Evolutionary conservation across 768 basidiomycete genomes (phyloP), one percentile per base, ranked within the genome.

Genomic region (Podaxis sp.): DNA sequence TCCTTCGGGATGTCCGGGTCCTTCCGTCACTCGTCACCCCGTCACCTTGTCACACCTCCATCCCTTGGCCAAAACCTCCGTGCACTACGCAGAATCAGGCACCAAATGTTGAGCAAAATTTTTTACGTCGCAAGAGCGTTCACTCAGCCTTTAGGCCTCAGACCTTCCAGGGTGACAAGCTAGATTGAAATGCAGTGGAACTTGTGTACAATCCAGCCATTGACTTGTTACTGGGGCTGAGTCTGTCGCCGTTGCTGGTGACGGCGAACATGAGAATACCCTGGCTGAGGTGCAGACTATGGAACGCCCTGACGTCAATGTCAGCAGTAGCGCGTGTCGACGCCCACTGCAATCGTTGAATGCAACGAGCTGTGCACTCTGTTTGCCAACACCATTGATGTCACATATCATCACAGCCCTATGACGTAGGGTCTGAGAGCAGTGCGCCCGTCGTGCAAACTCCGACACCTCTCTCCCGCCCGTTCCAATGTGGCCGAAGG

Each of bases 1-100:
- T 55, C 65, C 69, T 68, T 74, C 73, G 73, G 73, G 69, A 64
- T 58, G 55, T 63, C 73, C 72, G 74, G 67, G 69, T 63, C 40
- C 65, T 49, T 72, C 72, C 72, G 69, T 51, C 68, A 64, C 58
- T 54, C 62, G 62, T 65, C 51, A 66, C 55, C 50, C 44, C 28
- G 50, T 53, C 37, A 49, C 44, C 2, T 10, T 48, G 41, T 55
- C 53, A 54, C 52, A 17, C 13, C 51, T 49, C 28, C 22, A 2
- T 5, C 40, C 12, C 52, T 36, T 55, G 12, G 5, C 17, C 15
- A 22, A 22, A 4, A 20, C 28, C 12, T 20, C 49, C 50, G 33
- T 33, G 33, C 33, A 10, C 33, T 2, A 10, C 1, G 2, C 33
- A 33, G 33, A 8, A 33, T 33, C 33, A 33, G 33, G 33, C 3